These are phyloP conservation scores for Phymatotrichopsis omnivora DNA, from an alignment of 2,329 filamentous ascomycete species.

Conservation along the genomic window DNA sequence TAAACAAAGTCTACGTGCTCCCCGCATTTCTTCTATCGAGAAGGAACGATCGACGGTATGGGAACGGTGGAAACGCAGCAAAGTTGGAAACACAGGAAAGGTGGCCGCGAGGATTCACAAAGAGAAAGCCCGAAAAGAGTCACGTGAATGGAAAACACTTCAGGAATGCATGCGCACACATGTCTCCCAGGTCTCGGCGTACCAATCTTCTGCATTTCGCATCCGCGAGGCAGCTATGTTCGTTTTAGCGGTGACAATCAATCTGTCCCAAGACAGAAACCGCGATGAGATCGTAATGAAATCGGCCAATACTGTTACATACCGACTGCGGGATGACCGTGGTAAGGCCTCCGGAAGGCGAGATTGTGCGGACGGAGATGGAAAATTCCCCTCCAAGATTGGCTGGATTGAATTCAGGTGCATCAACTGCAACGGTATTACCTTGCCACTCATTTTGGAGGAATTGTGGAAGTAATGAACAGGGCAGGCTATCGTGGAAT, in stretches of 20 bases:
- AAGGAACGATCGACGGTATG: too few relatives aligned
- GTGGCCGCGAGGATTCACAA: too few relatives aligned
- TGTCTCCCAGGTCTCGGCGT: conserved; percentile 15
- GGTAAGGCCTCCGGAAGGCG: conserved; percentile 68
- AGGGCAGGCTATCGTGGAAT: conserved; percentile 74
- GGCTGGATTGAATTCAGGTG: conserved; percentile 74
- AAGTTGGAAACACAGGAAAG: too few relatives aligned
- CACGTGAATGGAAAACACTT: too few relatives aligned
- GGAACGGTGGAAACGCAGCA: too few relatives aligned
- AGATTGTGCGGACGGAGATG: conserved; percentile 57
- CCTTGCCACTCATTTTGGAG: background rate
- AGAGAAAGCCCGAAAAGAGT: too few relatives aligned
- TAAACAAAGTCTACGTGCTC: too few relatives aligned
- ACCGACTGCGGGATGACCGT: conserved; percentile 71
- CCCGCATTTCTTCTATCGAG: too few relatives aligned
- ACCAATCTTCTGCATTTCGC: conserved; percentile 16
- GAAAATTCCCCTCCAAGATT: conserved; percentile 59
- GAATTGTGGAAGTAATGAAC: too few relatives aligned
- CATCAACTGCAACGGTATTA: conserved; percentile 74
- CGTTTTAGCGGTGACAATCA: conserved; percentile 21
- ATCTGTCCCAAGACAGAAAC: conserved; percentile 44
- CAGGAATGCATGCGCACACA: too few relatives aligned
- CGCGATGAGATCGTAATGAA: conserved; percentile 55
- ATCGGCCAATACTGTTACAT: conserved; percentile 47
- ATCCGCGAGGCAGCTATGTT: conserved; percentile 22